These are phyloP conservation scores for Colletotrichum noveboracense DNA, from an alignment of 2,329 filamentous ascomycete species.

Conservation along the genomic window DNA sequence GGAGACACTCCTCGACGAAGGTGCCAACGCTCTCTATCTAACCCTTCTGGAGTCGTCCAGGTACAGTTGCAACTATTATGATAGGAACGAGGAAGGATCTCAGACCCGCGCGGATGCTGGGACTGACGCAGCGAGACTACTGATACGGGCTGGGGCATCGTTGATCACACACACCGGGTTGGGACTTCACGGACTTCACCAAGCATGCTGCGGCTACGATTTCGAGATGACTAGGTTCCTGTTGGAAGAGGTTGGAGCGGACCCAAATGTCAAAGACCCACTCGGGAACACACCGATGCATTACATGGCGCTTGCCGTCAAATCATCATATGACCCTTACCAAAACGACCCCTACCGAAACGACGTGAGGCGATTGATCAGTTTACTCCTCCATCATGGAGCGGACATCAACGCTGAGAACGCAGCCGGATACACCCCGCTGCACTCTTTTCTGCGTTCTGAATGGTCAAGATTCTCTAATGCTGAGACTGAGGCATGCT, in stretches of 20 bases:
- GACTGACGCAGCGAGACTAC: neutral
- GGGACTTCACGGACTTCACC: neutral
- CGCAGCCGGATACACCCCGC: neutral
- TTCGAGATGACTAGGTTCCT: neutral
- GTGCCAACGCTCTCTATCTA: neutral
- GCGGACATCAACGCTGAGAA: neutral
- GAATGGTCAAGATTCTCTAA: neutral
- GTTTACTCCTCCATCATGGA: neutral
- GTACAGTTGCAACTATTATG: neutral
- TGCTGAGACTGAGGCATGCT: neutral
- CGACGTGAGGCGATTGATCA: neutral
- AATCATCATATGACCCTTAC: neutral
- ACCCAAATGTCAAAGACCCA: neutral
- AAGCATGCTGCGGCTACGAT: neutral
- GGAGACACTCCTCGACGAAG: neutral
- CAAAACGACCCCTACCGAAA: neutral
- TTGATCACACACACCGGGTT: neutral
- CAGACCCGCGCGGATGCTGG: neutral
- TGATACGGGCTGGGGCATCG: neutral
- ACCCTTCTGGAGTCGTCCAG: neutral
- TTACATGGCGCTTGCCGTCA: neutral
- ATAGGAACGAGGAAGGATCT: neutral
- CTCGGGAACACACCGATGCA: neutral
- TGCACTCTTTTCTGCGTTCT: neutral
- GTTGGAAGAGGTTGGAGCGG: neutral